These are phyloP conservation scores for Diaporthe batatas DNA, from an alignment of 2,329 filamentous ascomycete genomes.

Conservation along the genomic window DNA sequence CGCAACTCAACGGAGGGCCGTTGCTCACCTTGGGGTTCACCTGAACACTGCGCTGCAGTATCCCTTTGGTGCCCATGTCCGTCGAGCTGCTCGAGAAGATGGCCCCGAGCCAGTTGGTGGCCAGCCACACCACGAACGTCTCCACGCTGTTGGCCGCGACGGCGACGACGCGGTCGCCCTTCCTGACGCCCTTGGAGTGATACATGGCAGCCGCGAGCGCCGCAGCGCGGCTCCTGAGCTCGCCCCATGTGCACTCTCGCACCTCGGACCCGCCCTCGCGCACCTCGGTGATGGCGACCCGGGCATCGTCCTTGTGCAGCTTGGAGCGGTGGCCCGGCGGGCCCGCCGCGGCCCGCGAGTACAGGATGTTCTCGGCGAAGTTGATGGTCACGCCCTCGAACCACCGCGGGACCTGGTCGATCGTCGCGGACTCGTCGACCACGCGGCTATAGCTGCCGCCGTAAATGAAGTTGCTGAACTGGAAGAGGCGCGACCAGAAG, in stretches of 20 bases:
- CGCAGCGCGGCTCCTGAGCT: slow-evolving; percentile 72
- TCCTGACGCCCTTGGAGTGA: slow-evolving; percentile 72
- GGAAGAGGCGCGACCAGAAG: slow-evolving; percentile 77
- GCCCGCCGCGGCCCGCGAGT: slow-evolving; percentile 60
- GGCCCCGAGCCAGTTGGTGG: slow-evolving; percentile 77
- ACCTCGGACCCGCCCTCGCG: slow-evolving; percentile 73
- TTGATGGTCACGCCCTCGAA: slow-evolving; percentile 81
- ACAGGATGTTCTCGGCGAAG: slow-evolving; percentile 86
- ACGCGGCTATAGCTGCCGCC: slow-evolving; percentile 69
- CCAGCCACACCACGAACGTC: slow-evolving; percentile 79
- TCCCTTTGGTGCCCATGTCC: slow-evolving; percentile 85
- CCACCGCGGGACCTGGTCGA: slow-evolving; percentile 81
- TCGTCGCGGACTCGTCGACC: slow-evolving; percentile 77
- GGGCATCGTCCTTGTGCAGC: slow-evolving; percentile 76
- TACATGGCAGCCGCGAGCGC: slow-evolving; percentile 73
- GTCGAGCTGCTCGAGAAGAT: slow-evolving; percentile 83
- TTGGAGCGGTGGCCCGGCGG: slow-evolving; percentile 61
- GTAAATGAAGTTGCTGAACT: slow-evolving; percentile 71
- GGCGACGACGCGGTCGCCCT: slow-evolving; percentile 81
- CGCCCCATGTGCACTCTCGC: slow-evolving; percentile 74
- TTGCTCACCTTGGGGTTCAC: slow-evolving; percentile 74
- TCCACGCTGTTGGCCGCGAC: slow-evolving; percentile 82
- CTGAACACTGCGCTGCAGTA: slow-evolving; percentile 81
- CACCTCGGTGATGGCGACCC: slow-evolving; percentile 79
- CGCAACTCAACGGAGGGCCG: background rate